These are phyloP conservation scores for Xenosphaeropsis pyriputrescens DNA, from an alignment of 2,329 filamentous ascomycete species.

Conservation along the genomic window DNA sequence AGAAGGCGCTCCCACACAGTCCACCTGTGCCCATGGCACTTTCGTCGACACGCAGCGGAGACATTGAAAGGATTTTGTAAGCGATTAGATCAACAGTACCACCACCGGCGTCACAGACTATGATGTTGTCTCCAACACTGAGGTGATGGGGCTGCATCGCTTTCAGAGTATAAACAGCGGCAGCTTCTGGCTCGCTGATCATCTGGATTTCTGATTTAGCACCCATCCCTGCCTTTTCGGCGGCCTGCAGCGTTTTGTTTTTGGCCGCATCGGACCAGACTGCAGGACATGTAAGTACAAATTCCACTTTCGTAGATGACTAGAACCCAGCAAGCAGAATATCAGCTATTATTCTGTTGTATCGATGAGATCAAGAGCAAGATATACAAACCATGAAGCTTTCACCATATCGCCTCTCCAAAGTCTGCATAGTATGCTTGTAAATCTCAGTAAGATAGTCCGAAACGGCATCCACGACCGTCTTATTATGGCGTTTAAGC, in stretches of 20 bases:
- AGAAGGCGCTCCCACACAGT: conserved; percentile 62
- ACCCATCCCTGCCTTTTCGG: conserved; percentile 68
- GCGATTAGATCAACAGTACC: conserved; percentile 63
- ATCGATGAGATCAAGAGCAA: too few relatives aligned
- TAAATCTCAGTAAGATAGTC: conserved; percentile 69
- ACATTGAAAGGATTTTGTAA: conserved; percentile 63
- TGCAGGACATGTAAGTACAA: conserved; percentile 68
- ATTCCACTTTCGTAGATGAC: conserved; percentile 56
- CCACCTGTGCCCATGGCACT: conserved; percentile 68
- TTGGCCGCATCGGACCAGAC: conserved; percentile 82
- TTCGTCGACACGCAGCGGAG: conserved; percentile 60
- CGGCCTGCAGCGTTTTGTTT: conserved; percentile 65
- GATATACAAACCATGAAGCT: conserved; percentile 45
- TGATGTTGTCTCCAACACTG: conserved; percentile 46
- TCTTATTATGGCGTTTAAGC: conserved; percentile 60
- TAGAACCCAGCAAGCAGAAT: too few relatives aligned
- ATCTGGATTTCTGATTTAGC: conserved; percentile 55
- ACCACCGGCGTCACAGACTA: conserved; percentile 41
- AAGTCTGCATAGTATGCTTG: conserved; percentile 63
- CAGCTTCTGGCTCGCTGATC: conserved; percentile 70
- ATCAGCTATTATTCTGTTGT: too few relatives aligned
- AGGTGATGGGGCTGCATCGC: conserved; percentile 65
- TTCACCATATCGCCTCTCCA: conserved; percentile 61
- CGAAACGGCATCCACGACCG: conserved; percentile 63
- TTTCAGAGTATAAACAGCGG: conserved; percentile 66